Evolutionary conservation across 2,329 filamentous ascomycete genomes (phyloP).

Genomic region (Scedosporium apiospermum): DNA sequence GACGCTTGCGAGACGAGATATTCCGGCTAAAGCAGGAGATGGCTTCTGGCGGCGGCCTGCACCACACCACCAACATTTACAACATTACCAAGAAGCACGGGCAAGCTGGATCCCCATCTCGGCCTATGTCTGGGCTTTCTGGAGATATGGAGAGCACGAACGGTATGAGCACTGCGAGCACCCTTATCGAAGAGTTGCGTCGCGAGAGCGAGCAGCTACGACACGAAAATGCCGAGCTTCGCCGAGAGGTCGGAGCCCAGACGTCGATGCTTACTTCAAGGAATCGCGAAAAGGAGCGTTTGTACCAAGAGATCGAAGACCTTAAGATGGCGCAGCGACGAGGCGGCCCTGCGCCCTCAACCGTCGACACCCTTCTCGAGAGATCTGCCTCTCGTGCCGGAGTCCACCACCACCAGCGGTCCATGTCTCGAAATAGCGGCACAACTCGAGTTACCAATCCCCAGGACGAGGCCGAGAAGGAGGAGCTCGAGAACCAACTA

Average conservation of each 20-base stretch:
- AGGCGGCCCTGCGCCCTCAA: constrained; percentile 49
- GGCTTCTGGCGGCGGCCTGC: constrained; percentile 30
- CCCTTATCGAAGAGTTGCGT: constrained; percentile 66
- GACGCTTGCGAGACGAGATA: constrained; percentile 73
- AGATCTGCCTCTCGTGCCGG: constrained; percentile 82
- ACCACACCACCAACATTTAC: constrained; percentile 57
- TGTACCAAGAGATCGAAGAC: constrained; percentile 96
- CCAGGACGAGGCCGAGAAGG: constrained; percentile 67
- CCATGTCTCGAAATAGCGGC: constrained; percentile 65
- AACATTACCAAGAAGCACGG: constrained; percentile 50
- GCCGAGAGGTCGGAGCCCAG: constrained; percentile 87
- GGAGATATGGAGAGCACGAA: constrained; percentile 38
- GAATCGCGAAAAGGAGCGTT: constrained; percentile 85
- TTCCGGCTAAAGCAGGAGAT: constrained; percentile 58
- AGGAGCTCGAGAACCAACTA: constrained; percentile 77
- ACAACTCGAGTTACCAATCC: constrained; percentile 48
- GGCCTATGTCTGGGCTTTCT: constrained; percentile 40
- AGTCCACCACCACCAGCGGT: constrained; percentile 51
- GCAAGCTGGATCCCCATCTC: constrained; percentile 35
- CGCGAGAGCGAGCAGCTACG: constrained; percentile 65
- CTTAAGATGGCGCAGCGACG: constrained; percentile 81
- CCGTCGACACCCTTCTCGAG: constrained; percentile 85
- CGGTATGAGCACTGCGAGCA: constrained; percentile 47
- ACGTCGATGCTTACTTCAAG: constrained; percentile 95
- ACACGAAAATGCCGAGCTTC: constrained; percentile 85